Base-by-base conservation (phyloP, 345 rosid species). In the Corymbia maculata region DNA sequence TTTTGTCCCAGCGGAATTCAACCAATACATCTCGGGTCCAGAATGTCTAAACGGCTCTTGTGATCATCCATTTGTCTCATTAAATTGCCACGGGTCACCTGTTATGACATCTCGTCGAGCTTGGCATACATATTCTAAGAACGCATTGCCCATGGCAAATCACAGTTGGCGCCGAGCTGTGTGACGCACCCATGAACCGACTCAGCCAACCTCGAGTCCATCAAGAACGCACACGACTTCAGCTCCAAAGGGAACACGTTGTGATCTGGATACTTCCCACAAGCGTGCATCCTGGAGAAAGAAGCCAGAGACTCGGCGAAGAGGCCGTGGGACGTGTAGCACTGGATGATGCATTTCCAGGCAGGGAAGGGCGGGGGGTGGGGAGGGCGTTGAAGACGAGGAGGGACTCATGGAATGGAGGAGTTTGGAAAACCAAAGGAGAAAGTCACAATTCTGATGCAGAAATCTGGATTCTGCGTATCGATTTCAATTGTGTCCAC, bases 121-220 rank as follows among this genome's bases (percentile, higher is more conserved):
- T 94, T 96, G 3, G 95, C 95, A 13, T 97, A 96, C 98, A 97
- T 95, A 91, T 94, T 97, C 96, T 91, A 24, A 97, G 93, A n/a
- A n/a, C 21, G 99, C 98, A 94, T 97, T 97, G 13, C 95, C 93
- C 4, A 95, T 95, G 75, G 94, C 93, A 97, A 91, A 91, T 96
- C 97, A 79, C 89, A 89, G 85, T 92, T 95, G 91, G 93, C 47
- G 8, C 98, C 98, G 50, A 94, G 90, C 89, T 94, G 95, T 87
- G 96, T 70, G 59, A 94, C 64, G 90, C 91, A 95, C 13, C 93
- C 99, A 93, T 97, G 98, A 53, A 97, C 90, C 26, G 96, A 93
- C 93, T 95, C 95, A 50, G 98, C 97, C 88, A 96, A 88, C 88
- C 90, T 93, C 86, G 91, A 82, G 89, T 94, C 95, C 94, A 88